Evolutionary conservation across 805 yeast species (phyloP).

Genomic region (Candida easanensis): DNA sequence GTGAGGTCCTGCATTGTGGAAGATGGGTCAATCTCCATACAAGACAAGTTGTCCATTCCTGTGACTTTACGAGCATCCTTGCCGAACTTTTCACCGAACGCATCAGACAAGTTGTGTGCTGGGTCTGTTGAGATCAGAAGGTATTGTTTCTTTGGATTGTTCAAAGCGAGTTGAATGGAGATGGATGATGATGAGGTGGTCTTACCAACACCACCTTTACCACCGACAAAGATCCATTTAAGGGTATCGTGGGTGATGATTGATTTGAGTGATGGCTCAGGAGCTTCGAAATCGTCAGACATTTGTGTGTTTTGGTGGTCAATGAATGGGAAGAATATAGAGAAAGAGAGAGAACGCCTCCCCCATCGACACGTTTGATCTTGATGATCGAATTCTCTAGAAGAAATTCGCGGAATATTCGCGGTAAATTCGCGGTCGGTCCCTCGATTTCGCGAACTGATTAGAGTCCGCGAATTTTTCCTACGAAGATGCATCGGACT

Average conservation of each 20-base stretch:
- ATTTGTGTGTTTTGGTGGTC: conserved; percentile 7
- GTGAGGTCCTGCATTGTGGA: conserved; percentile 90
- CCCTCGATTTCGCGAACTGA: too few species aligned
- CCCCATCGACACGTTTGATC: too few species aligned
- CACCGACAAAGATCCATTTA: conserved; percentile 98
- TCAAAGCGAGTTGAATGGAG: conserved; percentile 87
- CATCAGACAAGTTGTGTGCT: conserved; percentile 96
- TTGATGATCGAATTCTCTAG: too few species aligned
- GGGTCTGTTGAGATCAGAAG: conserved; percentile 95
- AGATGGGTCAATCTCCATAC: conserved; percentile 98
- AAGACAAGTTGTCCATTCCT: conserved; percentile 82
- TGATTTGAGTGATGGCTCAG: conserved; percentile 69
- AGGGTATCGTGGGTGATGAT: conserved; percentile 64
- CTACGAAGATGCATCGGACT: too few species aligned
- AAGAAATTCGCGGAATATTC: too few species aligned
- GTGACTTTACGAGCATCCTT: conserved; percentile 94
- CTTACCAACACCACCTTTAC: conserved; percentile 99
- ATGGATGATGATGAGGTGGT: conserved; percentile 96
- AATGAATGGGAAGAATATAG: too few species aligned
- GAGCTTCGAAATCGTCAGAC: conserved; percentile 28
- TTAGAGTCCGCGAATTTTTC: too few species aligned
- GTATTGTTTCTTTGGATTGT: conserved; percentile 77
- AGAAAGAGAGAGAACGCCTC: too few species aligned
- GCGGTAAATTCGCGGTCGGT: too few species aligned
- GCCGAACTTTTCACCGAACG: conserved; percentile 97